These are phyloP conservation scores for Dunaliella primolecta DNA, from an alignment of 139 green algal species.

Conservation along the genomic window DNA sequence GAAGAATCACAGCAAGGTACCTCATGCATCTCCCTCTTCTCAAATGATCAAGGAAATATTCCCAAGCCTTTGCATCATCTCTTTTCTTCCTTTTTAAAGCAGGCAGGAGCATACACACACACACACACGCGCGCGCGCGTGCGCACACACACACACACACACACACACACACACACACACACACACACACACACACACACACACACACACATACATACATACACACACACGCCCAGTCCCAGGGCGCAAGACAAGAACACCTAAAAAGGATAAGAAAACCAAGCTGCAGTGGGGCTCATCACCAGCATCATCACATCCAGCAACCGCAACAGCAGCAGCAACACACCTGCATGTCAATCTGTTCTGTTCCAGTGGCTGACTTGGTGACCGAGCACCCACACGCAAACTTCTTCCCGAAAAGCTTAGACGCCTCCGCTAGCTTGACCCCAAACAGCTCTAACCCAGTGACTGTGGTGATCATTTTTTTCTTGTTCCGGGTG, in stretches of 20 bases:
- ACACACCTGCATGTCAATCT: constrained; percentile 89
- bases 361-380: constrained; percentile 76
- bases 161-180: background rate
- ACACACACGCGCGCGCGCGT: background rate
- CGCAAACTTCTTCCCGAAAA: constrained; percentile 99
- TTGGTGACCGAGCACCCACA: constrained; percentile 87
- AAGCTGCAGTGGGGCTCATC: too few species aligned
- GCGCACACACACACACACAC: background rate
- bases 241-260: too few species aligned
- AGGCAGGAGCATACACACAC: background rate
- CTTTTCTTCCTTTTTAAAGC: background rate
- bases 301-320: too few species aligned
- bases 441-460: constrained; percentile 91
- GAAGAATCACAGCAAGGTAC: too few species aligned
- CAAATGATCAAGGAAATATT: too few species aligned
- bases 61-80: too few species aligned
- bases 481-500: constrained; percentile 93
- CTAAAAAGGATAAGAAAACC: too few species aligned
- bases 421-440: constrained; percentile 86
- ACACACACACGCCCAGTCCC: background rate
- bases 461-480: constrained; percentile 84
- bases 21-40: too few species aligned
- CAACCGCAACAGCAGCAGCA: too few species aligned
- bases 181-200: background rate
- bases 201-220: background rate